phyloP scores from a whole-genome alignment of 345 rosid genomes.

The Pseudoturritis turrita region DNA sequence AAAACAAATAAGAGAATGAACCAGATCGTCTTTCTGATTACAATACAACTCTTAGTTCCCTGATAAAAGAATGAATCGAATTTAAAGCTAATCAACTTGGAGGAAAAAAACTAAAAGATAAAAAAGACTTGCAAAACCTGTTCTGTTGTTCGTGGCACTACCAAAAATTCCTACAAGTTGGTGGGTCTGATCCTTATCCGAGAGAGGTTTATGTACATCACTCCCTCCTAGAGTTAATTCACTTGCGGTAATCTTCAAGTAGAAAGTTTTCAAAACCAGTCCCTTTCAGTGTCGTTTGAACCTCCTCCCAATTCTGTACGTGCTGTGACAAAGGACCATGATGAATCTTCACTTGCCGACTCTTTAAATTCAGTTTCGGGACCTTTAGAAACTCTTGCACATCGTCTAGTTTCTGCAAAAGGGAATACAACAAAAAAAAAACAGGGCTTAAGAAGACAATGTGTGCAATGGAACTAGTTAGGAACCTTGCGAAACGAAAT shows the following conservation, averaged over 20 bases:
- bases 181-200: conserved; percentile 13
- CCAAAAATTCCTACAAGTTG: conserved; percentile 31
- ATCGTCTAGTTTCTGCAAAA: conserved; percentile 62
- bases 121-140: conserved; percentile 19
- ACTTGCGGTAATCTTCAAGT: conserved; percentile 49
- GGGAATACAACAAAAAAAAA: background rate
- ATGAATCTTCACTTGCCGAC: conserved; percentile 96
- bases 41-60: conserved; percentile 14
- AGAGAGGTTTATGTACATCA: conserved; percentile 34
- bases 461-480: background rate
- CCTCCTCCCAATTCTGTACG: conserved; percentile 76
- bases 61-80: conserved; percentile 31
- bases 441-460: background rate
- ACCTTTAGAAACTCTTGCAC: conserved; percentile 85
- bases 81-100: conserved; percentile 14
- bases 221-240: conserved; percentile 29
- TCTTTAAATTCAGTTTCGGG: conserved; percentile 56
- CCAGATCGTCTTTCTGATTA: conserved; percentile 10
- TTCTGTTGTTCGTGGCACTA: conserved; percentile 27
- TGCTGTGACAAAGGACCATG: conserved; percentile 64
- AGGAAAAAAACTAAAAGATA: conserved; percentile 1
- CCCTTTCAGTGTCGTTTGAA: conserved; percentile 58
- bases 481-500: background rate
- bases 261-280: conserved; percentile 58
- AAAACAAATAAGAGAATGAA: conserved; percentile 19